Conservation (phyloP, 2,329 filamentous ascomycete genomes). For the Rhynchosporium secalis region DNA sequence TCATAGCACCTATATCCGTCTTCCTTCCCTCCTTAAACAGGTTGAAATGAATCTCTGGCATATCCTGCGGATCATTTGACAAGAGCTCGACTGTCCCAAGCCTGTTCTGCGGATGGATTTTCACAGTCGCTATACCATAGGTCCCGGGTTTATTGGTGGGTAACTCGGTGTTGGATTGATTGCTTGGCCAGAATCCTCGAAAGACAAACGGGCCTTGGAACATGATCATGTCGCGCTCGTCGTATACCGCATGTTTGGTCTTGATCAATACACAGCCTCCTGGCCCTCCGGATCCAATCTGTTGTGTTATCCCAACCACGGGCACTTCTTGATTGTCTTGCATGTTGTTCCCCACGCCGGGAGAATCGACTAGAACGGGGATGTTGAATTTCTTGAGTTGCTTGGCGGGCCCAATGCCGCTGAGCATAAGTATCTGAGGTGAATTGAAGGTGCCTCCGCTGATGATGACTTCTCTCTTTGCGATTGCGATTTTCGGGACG, state of each 20-base stretch:
- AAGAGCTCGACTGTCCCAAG: constrained; percentile 62
- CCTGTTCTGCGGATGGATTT: constrained; percentile 46
- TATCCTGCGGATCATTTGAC: constrained; percentile 62
- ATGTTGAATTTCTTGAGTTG: constrained; percentile 48
- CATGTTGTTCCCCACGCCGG: constrained; percentile 64
- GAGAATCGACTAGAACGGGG: constrained; percentile 54
- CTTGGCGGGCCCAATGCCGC: constrained; percentile 44
- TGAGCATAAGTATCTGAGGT: constrained; percentile 48
- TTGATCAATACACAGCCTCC: constrained; percentile 36
- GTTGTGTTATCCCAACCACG: constrained; percentile 45
- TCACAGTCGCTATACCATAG: constrained; percentile 16
- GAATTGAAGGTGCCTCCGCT: constrained; percentile 48
- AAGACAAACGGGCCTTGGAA: constrained; percentile 32
- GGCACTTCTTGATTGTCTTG: constrained; percentile 54
- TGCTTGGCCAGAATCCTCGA: constrained; percentile 38
- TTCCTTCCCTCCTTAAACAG: constrained; percentile 46
- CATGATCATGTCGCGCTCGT: constrained; percentile 42
- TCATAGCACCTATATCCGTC: constrained; percentile 42
- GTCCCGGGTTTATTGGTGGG: constrained; percentile 4
- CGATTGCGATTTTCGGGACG: constrained; percentile 35
- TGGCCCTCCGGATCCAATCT: constrained; percentile 50
- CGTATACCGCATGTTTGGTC: constrained; percentile 42
- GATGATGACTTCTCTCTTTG: constrained; percentile 46
- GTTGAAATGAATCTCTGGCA: constrained; percentile 62
- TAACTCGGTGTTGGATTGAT: not conserved